Conservation (phyloP, 345 rosid species). For the Iberis pinnata region DNA sequence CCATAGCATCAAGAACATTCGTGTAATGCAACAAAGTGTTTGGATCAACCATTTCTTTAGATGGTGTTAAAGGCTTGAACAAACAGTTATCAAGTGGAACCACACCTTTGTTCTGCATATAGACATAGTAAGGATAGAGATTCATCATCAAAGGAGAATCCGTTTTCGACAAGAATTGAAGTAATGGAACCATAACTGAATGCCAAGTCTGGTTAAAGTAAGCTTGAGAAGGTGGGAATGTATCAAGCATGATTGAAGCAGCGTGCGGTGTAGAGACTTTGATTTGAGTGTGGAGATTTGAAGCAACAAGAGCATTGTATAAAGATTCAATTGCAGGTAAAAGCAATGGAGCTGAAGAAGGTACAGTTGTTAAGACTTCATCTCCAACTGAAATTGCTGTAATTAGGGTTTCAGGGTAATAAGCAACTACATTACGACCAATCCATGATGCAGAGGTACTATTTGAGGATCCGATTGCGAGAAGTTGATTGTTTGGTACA, state of each 20-base stretch:
- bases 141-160: slow-evolving; percentile 94
- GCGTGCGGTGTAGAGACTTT: slow-evolving; percentile 93
- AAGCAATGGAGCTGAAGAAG: slow-evolving; percentile 72
- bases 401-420: slow-evolving; percentile 67
- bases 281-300: slow-evolving; percentile 76
- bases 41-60: slow-evolving; percentile 96
- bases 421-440: slow-evolving; percentile 68
- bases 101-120: slow-evolving; percentile 91
- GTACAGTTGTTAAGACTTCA: slow-evolving; percentile 86
- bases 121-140: slow-evolving; percentile 91
- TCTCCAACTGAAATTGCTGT: slow-evolving; percentile 80
- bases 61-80: slow-evolving; percentile 83
- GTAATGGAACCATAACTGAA: slow-evolving; percentile 60
- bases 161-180: slow-evolving; percentile 71
- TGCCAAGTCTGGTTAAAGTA: slow-evolving; percentile 83
- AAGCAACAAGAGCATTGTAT: slow-evolving; percentile 81
- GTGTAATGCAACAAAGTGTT: slow-evolving; percentile 92
- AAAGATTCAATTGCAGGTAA: slow-evolving; percentile 80
- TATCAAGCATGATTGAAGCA: slow-evolving; percentile 65
- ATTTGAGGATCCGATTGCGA: slow-evolving; percentile 87
- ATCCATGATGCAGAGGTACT: slow-evolving; percentile 87
- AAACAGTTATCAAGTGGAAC: slow-evolving; percentile 84
- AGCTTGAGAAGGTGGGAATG: slow-evolving; percentile 94
- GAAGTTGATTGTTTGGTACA: slow-evolving; percentile 91
- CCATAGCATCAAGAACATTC: slow-evolving; percentile 89